A percentile compares a stretch with the other conserved stretches of the same genome.
phyloP scores from a whole-genome alignment of 176 grass and related monocot species.

The Canna indica region DNA sequence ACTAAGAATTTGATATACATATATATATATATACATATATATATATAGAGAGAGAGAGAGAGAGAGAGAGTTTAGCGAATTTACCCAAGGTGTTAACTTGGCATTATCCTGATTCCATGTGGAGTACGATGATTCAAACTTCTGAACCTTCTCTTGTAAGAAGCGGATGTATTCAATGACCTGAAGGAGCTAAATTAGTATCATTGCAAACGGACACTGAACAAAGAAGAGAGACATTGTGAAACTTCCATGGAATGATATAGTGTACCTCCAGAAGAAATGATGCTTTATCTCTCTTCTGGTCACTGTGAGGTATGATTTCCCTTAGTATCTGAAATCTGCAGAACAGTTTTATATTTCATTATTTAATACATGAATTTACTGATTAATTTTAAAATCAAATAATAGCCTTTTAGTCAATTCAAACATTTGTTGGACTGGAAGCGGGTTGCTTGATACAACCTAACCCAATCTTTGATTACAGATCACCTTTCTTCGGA shows the following conservation, averaged over 20 bases:
- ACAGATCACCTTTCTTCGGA: too few relatives aligned
- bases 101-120: slow-evolving; percentile 19
- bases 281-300: slow-evolving; percentile 12
- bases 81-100: slow-evolving; percentile 30
- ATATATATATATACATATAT: too few relatives aligned
- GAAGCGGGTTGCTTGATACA: too few relatives aligned
- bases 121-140: slow-evolving; percentile 8
- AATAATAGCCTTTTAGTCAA: too few relatives aligned
- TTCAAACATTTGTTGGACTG: too few relatives aligned
- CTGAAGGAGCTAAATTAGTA: neutral
- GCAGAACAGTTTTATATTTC: neutral
- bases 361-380: neutral
- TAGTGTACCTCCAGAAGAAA: slow-evolving; percentile 3
- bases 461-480: too few relatives aligned
- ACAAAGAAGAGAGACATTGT: neutral
- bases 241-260: neutral
- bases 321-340: slow-evolving; percentile 16
- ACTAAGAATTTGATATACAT: neutral
- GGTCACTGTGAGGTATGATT: slow-evolving; percentile 6
- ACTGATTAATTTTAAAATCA: neutral
- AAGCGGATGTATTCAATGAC: slow-evolving; percentile 24
- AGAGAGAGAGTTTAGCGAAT: neutral
- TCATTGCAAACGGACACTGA: neutral
- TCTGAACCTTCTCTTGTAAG: slow-evolving; percentile 23
- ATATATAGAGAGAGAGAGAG: too few relatives aligned